Evolutionary conservation across 75 land plant genomes (phyloP), one percentile per base, ranked within the genome.

Genomic region (Sequoia sempervirens): DNA sequence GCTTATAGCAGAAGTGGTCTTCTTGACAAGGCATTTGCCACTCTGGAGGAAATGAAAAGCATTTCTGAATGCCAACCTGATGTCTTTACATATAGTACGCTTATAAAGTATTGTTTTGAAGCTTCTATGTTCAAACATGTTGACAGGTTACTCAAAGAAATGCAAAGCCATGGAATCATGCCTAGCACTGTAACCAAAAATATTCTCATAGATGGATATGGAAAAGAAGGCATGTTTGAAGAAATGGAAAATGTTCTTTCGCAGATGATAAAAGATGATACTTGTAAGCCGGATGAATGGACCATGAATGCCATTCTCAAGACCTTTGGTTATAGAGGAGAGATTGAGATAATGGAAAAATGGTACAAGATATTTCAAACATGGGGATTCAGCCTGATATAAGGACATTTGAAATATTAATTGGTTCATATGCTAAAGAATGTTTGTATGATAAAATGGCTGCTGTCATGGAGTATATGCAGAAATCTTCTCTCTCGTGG

Each of bases 151-250:
- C 93, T 92, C 74, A 73, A 88, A 37, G 94, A 97, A 68, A 97
- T 97, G 99, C 58, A 56, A 70, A 81, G 85, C 23, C 83, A 84
- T 11, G 80, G 80, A 13, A 89, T 97, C 23, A 82, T 84, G 52
- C 98, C 96, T n/a, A 97, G 91, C 72, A 92, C 92, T 2, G 99
- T 97, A 30, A 97, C 99, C 1, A 95, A 94, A 58, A 97, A 97
- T 82, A 96, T 88, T 2, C 88, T 97, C 28, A 82, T 97, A 17
- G 84, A 87, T 76, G 99, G 94, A 11, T 97, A 93, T 87, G 99
- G 98, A 17, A 95, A 88, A 88, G 93, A 90, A 20, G 96, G 98
- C 43, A 88, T 87, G 61, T 91, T 89, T 68, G 85, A 86, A 17
- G 85, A 91, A 76, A 91, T 97, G 93, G 96, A 97, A 86, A 89